These are phyloP conservation scores for Tubosaeta sp. DNA, from an alignment of 768 basidiomycete species.

Conservation along the genomic window DNA sequence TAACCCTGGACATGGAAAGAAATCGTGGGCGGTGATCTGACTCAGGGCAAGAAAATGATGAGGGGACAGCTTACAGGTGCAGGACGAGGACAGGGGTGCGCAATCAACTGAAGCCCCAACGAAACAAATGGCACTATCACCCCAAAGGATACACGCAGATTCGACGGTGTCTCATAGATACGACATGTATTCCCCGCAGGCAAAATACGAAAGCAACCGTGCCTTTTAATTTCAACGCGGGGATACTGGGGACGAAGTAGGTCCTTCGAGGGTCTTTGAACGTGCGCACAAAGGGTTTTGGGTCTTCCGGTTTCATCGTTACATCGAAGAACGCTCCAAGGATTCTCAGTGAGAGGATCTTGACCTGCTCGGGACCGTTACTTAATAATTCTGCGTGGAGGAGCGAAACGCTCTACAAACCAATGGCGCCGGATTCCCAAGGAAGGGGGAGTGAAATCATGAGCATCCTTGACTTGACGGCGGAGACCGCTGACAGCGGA, in stretches of 20 bases:
- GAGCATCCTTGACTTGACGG: slow-evolving; percentile 21
- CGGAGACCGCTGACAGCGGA: slow-evolving; percentile 35
- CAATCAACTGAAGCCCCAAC: too few species aligned
- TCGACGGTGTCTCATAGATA: too few species aligned
- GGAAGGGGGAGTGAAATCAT: slow-evolving; percentile 21
- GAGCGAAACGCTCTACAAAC: slow-evolving; percentile 4
- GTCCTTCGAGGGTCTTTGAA: neutral
- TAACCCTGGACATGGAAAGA: too few species aligned
- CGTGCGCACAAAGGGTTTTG: neutral
- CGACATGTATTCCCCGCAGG: too few species aligned
- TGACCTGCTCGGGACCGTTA: slow-evolving; percentile 15
- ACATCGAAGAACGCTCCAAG: neutral
- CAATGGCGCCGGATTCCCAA: slow-evolving; percentile 10
- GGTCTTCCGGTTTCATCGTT: neutral
- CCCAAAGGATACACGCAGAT: too few species aligned
- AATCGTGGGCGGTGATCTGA: too few species aligned
- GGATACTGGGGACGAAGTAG: slow-evolving; percentile 48
- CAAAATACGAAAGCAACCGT: too few species aligned
- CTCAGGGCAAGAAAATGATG: too few species aligned
- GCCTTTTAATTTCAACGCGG: neutral
- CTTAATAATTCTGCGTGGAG: neutral
- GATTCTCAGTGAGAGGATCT: slow-evolving; percentile 23
- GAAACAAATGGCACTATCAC: too few species aligned
- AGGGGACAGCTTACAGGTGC: too few species aligned
- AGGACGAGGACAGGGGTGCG: too few species aligned